Percentiles rank a stretch among this genome's conserved stretches.
Evolutionary conservation across 331 rosid genomes (phyloP).

Genomic region (Malus hybrid): DNA sequence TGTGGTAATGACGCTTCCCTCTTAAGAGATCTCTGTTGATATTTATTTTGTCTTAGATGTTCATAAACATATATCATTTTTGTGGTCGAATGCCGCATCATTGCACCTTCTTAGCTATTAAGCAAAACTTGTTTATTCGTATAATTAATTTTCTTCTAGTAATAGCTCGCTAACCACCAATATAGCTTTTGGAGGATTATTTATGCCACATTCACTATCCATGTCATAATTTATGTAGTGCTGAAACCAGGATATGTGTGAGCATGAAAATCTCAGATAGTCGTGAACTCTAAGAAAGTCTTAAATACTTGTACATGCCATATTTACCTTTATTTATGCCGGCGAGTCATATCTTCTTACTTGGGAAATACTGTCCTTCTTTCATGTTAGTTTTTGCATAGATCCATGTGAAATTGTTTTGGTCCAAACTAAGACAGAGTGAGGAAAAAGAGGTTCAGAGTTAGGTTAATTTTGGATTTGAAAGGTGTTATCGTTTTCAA

Average conservation of each 20-base stretch:
- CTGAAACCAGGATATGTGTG: background rate
- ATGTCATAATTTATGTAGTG: background rate
- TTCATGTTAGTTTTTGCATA: background rate
- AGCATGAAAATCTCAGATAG: background rate
- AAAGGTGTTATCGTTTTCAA: background rate
- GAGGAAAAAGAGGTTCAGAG: background rate
- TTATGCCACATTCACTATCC: background rate
- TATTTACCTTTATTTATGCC: background rate
- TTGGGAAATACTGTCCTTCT: background rate
- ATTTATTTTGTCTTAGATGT: background rate
- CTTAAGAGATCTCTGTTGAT: background rate
- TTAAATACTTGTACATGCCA: background rate
- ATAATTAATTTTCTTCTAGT: background rate
- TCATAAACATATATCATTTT: background rate
- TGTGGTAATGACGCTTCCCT: background rate
- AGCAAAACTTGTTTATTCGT: no score
- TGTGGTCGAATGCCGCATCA: background rate
- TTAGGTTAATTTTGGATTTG: background rate
- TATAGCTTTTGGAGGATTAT: background rate
- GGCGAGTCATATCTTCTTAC: background rate
- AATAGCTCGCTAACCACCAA: background rate
- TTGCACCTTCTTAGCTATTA: background rate
- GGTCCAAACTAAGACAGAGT: background rate
- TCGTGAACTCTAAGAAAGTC: background rate
- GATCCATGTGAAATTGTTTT: background rate